Conservation (phyloP, 345 rosid species). For the Pseudoturritis turrita region DNA sequence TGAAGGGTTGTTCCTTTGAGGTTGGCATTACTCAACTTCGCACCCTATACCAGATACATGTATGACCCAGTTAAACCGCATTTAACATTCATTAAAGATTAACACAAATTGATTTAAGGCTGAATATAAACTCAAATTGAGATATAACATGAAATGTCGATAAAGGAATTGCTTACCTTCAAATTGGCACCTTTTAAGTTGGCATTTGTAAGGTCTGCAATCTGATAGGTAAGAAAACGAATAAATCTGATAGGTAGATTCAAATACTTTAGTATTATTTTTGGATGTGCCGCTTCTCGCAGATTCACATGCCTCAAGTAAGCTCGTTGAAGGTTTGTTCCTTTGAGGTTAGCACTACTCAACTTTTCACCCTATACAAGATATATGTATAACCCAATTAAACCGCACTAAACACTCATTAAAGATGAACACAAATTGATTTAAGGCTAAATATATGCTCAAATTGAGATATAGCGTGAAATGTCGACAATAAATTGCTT, state of each 20-base stretch:
- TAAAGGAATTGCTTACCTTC: too few relatives aligned
- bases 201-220: conserved; percentile 89
- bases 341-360: conserved; percentile 74
- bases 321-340: conserved; percentile 92
- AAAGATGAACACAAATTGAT: too few relatives aligned
- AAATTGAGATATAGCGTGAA: too few relatives aligned
- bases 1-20: conserved; percentile 87
- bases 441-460: too few relatives aligned
- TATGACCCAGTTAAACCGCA: background rate
- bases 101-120: background rate
- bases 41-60: conserved; percentile 54
- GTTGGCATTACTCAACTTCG: conserved; percentile 77
- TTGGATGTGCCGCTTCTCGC: conserved; percentile 62
- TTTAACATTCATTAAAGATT: background rate
- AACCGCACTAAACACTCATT: background rate
- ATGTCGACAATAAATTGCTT: too few relatives aligned
- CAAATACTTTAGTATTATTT: background rate
- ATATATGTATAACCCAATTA: background rate
- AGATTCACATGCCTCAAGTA: conserved; percentile 85
- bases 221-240: conserved; percentile 39
- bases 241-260: too few relatives aligned
- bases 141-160: too few relatives aligned
- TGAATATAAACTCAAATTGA: background rate
- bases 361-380: conserved; percentile 77
- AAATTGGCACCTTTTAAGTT: conserved; percentile 95